Evolutionary conservation across 2,329 filamentous ascomycete genomes (phyloP).

Genomic region (Aureobasidium sp.): DNA sequence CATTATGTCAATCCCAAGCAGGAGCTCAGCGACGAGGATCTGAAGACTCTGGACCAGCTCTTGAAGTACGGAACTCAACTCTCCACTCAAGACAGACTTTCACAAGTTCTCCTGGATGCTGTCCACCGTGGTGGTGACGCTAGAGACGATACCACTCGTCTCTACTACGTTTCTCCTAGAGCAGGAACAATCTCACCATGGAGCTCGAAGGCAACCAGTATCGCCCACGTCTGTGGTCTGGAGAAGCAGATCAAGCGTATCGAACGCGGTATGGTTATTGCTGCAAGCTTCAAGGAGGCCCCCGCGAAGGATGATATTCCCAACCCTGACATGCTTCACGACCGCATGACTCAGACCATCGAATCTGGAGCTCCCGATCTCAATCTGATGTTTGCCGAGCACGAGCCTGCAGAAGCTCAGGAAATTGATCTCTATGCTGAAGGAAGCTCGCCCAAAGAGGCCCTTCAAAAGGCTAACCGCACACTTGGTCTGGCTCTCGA

Average conservation of each 20-base stretch:
- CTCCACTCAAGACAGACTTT: constrained; percentile 35
- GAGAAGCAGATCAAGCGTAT: constrained; percentile 64
- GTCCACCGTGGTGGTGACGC: constrained; percentile 41
- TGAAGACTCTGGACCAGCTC: constrained; percentile 48
- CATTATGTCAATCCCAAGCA: constrained; percentile 41
- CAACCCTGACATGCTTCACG: constrained; percentile 67
- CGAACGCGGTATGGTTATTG: constrained; percentile 76
- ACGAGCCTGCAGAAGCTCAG: constrained; percentile 44
- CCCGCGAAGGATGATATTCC: constrained; percentile 44
- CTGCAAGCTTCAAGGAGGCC: constrained; percentile 48
- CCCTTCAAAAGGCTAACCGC: constrained; percentile 75
- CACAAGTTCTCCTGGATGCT: constrained; percentile 37
- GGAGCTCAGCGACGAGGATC: constrained; percentile 35
- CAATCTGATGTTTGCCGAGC: constrained; percentile 69
- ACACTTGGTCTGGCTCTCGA: constrained; percentile 80
- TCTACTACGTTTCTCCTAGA: constrained; percentile 70
- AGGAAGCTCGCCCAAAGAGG: constrained; percentile 56
- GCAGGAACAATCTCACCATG: constrained; percentile 83
- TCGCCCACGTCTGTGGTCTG: constrained; percentile 84
- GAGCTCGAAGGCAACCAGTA: constrained; percentile 94
- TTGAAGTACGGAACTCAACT: constrained; percentile 51
- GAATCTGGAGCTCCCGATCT: constrained; percentile 59
- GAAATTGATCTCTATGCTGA: constrained; percentile 32
- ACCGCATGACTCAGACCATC: constrained; percentile 92
- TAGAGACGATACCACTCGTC: constrained; percentile 40